Evolutionary conservation across 257 asterid species (phyloP).

Genomic region (Plantago major): DNA sequence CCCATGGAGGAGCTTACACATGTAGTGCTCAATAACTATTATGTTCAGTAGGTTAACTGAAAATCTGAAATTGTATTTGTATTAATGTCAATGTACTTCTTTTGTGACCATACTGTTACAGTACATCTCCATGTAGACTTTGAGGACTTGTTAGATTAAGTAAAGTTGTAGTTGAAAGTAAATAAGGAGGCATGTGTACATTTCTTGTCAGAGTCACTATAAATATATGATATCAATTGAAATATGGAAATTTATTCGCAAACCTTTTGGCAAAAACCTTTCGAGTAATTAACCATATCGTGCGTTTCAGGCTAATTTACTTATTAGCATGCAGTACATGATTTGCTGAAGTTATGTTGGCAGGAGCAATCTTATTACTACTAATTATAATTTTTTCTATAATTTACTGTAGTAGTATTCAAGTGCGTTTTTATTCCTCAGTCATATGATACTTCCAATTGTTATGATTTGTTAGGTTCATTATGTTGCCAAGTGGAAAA

Average conservation of each 20-base stretch:
- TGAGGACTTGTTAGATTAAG: too few species aligned
- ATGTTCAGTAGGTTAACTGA: not conserved
- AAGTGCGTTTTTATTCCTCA: not conserved
- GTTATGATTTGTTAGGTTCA: slow-evolving; percentile 51
- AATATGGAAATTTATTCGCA: not conserved
- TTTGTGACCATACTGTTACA: too few species aligned
- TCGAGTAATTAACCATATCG: not conserved
- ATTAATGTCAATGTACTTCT: too few species aligned
- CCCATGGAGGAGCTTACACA: not conserved
- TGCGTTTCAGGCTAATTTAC: not conserved
- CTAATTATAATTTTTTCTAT: not conserved
- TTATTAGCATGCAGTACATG: not conserved
- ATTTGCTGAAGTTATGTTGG: not conserved
- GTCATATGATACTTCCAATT: slow-evolving; percentile 6
- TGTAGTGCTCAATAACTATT: not conserved
- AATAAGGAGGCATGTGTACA: too few species aligned
- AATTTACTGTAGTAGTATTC: not conserved
- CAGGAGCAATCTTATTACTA: not conserved
- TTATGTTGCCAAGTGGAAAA: slow-evolving; percentile 96
- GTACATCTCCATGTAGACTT: too few species aligned
- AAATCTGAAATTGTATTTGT: not conserved
- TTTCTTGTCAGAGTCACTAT: not conserved
- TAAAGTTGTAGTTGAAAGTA: too few species aligned
- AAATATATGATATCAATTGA: not conserved
- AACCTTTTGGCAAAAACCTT: not conserved